Evolutionary conservation across 768 basidiomycete species (phyloP).

Genomic region (Epithele typhae): DNA sequence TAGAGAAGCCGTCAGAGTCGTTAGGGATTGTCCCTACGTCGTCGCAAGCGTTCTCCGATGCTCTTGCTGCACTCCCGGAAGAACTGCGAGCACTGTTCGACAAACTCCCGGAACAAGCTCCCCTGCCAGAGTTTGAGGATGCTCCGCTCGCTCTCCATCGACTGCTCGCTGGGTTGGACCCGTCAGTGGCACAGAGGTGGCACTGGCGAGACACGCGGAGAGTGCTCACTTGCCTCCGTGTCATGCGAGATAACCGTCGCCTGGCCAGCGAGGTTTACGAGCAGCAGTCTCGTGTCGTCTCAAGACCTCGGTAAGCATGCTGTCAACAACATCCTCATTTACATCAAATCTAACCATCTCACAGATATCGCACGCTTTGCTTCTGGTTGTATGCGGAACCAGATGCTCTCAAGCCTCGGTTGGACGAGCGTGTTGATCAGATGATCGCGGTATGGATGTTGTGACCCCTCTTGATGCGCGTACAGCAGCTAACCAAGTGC

Average conservation of each 20-base stretch:
- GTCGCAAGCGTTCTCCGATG: slow-evolving; percentile 31
- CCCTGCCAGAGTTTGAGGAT: slow-evolving; percentile 50
- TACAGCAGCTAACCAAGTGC: too few species aligned
- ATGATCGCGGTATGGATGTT: slow-evolving; percentile 72
- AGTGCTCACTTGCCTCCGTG: slow-evolving; percentile 71
- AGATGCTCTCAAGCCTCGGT: slow-evolving; percentile 53
- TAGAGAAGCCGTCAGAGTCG: neutral
- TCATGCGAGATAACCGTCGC: slow-evolving; percentile 68
- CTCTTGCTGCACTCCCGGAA: slow-evolving; percentile 41
- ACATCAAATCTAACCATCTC: neutral
- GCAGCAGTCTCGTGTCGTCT: slow-evolving; percentile 48
- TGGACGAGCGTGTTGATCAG: slow-evolving; percentile 78
- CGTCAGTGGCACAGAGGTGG: slow-evolving; percentile 74
- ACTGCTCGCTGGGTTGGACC: slow-evolving; percentile 68
- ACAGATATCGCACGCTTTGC: slow-evolving; percentile 78
- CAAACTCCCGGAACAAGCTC: slow-evolving; percentile 54
- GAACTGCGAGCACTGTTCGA: slow-evolving; percentile 48
- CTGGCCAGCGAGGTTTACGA: slow-evolving; percentile 63
- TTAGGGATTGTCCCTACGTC: slow-evolving; percentile 1
- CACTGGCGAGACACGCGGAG: slow-evolving; percentile 96
- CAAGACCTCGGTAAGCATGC: slow-evolving; percentile 48
- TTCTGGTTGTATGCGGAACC: slow-evolving; percentile 89
- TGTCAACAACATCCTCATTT: neutral
- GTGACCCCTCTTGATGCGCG: neutral
- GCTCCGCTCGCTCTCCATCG: slow-evolving; percentile 60